Base-by-base conservation (phyloP, 1,284 basidiomycete species). In the Irpex lacteus region DNA sequence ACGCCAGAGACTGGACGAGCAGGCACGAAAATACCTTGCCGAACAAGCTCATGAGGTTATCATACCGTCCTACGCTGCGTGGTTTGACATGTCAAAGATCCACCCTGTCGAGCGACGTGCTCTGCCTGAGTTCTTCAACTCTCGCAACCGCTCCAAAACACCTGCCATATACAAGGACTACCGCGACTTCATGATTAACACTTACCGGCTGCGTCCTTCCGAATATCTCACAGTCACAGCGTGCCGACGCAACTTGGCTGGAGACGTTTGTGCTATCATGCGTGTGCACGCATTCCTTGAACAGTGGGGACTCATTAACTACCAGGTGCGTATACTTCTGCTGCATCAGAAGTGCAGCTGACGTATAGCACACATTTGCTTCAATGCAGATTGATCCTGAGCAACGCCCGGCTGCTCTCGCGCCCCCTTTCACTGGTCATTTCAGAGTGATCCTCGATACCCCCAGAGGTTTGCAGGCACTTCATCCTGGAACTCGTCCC, bases 151-250 rank as follows among this genome's bases (percentile, higher is more conserved):
- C 70, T 93, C 91, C 68, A 99, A 99, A 81, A 98, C 96, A 0
- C 97, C 97, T 0, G 86, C 92, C 36, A 95, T 98, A 69, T 99
- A 99, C 85, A 99, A 98, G 78, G 97, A 98, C 77, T 99, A 99
- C 75, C 89, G 97, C 67, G 97, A 99, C 82, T 99, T 99, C 72
- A 99, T 99, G 95, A 89, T 99, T 77, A 98, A 99, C 81, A 97
- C 97, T 2, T 99, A 98, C 79, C 85, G 97, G 53, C 84, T 99
- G 59, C 88, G 98, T 68, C 98, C 97, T 0, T 87, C 87, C 52
- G 97, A 99, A 77, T 99, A 99, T 74, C 85, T 99, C 63, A 99
- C 98, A 6, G 95, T 99, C 66, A 99, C 97, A 1, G 97, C 97
- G 1, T 99, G 97, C 74, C 80, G 97, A 71, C 82, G 98, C 68